Base-by-base conservation (phyloP, 2,329 filamentous ascomycete species). In the Ophiosphaerella herpotricha region DNA sequence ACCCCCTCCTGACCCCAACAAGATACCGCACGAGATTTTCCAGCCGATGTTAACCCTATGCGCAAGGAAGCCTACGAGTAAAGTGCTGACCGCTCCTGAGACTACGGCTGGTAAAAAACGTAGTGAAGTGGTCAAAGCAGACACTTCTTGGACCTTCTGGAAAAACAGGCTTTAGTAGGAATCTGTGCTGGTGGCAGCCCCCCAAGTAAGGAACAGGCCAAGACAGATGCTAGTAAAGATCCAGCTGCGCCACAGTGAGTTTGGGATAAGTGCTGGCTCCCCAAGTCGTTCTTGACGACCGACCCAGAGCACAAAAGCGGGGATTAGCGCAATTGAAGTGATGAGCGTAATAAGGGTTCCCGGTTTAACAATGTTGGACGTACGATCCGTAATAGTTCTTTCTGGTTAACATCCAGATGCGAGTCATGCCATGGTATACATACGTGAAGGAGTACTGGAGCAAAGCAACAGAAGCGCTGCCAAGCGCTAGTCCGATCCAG, bases 201-300 rank as follows among this genome's bases (percentile, higher is more conserved):
- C 65, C 64, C 69, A 73, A 5, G 64, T 68, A 7, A 75, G 50
- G 48, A 75, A 68, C 5, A 77, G 69, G 35, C 57, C 80, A 3
- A 79, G 57, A 58, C 84, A 87, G 16, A 84, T 78, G 23, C 72
- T 76, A 0, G 81, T 78, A 58, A 87, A 87, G 2, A 79, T 68
- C 0, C 68, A 64, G 38, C 83, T 85, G n/a, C 71, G 76, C 85
- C 85, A 87, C 0, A 87, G 68, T 0, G 77, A 79, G 62, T 87
- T 86, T 0, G 85, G 85, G 18, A 87, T 85, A 7, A 87, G 64
- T 0, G 83, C 82, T 11, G 82, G 79, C 2, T 73, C 74, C 8
- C 74, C 72, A 0, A 66, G 60, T 9, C 68, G 71, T 40, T 80
- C 78, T 41, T 80, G 81, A 3, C 73, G 71, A 9, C 75, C 74